These are phyloP conservation scores for Geotrichum candidum DNA, from an alignment of 1,139 yeast species.

Conservation along the genomic window DNA sequence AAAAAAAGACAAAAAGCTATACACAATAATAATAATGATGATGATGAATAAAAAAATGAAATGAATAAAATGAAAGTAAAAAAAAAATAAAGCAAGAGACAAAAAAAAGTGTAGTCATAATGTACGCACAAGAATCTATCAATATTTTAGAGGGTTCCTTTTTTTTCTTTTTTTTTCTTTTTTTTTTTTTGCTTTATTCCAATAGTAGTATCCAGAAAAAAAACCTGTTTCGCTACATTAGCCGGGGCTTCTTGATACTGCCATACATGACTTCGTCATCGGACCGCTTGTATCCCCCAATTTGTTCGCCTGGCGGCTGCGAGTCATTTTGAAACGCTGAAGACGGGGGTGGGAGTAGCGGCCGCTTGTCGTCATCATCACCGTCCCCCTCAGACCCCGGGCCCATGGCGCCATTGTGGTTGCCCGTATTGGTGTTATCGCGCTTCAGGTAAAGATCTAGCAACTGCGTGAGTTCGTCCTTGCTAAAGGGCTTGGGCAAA, in stretches of 20 bases:
- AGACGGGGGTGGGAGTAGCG: slow-evolving; percentile 6
- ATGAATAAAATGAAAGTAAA: too few relatives aligned
- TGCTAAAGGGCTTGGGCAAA: slow-evolving; percentile 86
- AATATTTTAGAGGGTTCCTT: neutral
- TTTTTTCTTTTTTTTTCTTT: too few relatives aligned
- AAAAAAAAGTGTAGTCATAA: neutral
- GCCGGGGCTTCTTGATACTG: slow-evolving; percentile 1
- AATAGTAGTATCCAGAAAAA: neutral
- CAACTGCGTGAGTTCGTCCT: slow-evolving; percentile 71
- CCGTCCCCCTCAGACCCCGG: neutral
- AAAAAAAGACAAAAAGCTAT: neutral
- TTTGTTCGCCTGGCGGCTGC: neutral
- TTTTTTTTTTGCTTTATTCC: too few relatives aligned
- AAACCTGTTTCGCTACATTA: neutral
- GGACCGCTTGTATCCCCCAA: neutral
- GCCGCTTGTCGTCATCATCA: neutral
- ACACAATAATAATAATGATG: too few relatives aligned
- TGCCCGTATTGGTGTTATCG: neutral
- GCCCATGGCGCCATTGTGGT: neutral
- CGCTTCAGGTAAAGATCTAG: slow-evolving; percentile 55
- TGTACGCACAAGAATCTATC: neutral
- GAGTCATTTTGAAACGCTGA: neutral
- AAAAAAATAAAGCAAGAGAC: neutral
- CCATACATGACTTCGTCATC: neutral
- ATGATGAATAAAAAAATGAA: neutral